Conservation (phyloP, 148 eudicot species). For the Fagopyrum esculentum region DNA sequence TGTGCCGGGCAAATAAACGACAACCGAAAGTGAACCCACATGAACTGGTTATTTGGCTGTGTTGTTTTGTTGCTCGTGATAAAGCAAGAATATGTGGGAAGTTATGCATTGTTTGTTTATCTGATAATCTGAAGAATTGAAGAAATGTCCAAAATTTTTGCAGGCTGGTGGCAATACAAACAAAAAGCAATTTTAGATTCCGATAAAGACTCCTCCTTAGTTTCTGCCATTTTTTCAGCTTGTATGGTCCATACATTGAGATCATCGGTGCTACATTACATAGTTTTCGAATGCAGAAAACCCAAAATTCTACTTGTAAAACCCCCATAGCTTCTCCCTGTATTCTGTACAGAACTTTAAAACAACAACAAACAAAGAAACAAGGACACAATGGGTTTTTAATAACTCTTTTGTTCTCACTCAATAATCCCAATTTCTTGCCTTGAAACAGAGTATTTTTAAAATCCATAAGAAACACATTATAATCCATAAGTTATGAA, state of each 20-base stretch:
- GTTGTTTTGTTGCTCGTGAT: neutral
- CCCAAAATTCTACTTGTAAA: neutral
- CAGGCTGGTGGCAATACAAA: constrained; percentile 6
- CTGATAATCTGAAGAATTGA: neutral
- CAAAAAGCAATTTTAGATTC: constrained; percentile 10
- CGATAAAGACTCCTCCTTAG: constrained; percentile 1
- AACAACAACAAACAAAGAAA: too few relatives aligned
- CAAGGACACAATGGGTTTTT: too few relatives aligned
- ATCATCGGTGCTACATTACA: constrained; percentile 4
- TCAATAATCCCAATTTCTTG: too few relatives aligned
- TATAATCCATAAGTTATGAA: too few relatives aligned
- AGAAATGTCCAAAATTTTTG: neutral
- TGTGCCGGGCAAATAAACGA: neutral
- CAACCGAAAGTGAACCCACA: too few relatives aligned
- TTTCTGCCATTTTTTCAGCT: neutral
- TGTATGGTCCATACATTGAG: constrained; percentile 2
- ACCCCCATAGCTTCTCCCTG: neutral
- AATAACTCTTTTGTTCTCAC: too few relatives aligned
- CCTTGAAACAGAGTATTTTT: too few relatives aligned
- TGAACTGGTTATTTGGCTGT: neutral
- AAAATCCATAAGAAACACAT: too few relatives aligned
- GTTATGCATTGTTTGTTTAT: neutral
- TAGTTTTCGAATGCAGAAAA: neutral
- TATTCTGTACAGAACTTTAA: too few relatives aligned
- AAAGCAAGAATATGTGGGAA: neutral